Conservation (phyloP, 2,329 filamentous ascomycete species). For the Colletotrichum sp. region DNA sequence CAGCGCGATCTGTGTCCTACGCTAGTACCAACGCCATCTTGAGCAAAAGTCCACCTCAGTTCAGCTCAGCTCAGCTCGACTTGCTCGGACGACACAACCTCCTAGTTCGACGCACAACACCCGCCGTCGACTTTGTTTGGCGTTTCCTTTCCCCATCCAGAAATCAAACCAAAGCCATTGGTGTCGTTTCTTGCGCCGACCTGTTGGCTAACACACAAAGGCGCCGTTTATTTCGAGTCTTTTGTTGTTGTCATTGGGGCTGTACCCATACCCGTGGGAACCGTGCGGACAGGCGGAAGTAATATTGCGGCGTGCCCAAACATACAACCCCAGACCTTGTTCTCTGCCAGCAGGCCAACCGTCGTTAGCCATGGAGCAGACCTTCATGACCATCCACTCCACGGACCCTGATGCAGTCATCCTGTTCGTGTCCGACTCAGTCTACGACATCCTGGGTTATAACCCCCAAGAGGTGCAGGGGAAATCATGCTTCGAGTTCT, state of each 20-base stretch:
- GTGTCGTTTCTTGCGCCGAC: not conserved
- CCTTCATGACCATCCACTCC: slow-evolving; percentile 85
- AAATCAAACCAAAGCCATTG: not conserved
- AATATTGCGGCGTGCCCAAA: not conserved
- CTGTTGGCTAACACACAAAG: not conserved
- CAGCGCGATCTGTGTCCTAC: not conserved
- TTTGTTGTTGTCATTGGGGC: not conserved
- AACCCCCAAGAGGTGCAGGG: slow-evolving; percentile 77
- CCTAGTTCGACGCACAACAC: not conserved
- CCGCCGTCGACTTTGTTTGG: not conserved
- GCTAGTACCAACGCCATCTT: not conserved
- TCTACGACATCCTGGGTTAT: slow-evolving; percentile 84
- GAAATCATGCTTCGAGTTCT: slow-evolving; percentile 83
- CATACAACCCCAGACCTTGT: slow-evolving; percentile 1
- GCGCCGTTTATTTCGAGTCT: not conserved
- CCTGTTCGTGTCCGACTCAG: slow-evolving; percentile 83
- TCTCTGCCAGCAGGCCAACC: not conserved
- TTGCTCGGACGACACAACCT: not conserved
- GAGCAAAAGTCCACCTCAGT: not conserved
- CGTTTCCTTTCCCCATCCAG: not conserved
- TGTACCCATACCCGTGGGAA: not conserved
- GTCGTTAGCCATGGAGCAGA: slow-evolving; percentile 71
- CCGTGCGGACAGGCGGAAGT: not conserved
- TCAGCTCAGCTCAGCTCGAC: not conserved
- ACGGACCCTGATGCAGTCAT: slow-evolving; percentile 82